Base-by-base conservation (phyloP, 1,284 basidiomycete species). In the Pseudozyma tsukubaensis region DNA sequence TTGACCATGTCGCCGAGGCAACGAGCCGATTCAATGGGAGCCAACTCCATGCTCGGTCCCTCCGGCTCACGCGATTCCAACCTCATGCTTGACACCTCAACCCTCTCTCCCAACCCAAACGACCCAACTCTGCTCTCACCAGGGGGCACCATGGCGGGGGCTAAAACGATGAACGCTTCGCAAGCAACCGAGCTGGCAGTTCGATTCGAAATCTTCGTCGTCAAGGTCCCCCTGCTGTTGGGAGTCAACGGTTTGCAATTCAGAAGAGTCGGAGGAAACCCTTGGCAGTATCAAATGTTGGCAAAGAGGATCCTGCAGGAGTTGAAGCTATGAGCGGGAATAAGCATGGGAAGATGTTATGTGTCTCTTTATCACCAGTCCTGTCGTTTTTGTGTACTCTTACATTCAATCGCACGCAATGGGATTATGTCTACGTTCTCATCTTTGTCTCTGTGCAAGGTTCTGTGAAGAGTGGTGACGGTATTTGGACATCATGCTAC, bases 221-320 rank as follows among this genome's bases (percentile, higher is more conserved):
- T 84, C 42, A 83, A 83, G 34, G 81, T 84, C 18, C 96, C 96
- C 35, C 92, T 92, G 88, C 85, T 99, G 62, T 94, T 95, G 1
- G 85, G 85, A 13, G 87, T 99, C 35, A 93, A 97, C 83, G 96
- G 96, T 1, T 91, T 99, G 62, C 96, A 98, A 84, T 99, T 99
- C 87, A 90, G 95, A 57, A 88, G 96, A 61, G 89, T 92, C 0
- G 90, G 92, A 47, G 95, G 95, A 3, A 94, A 97, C 77, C 93
- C 93, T 2, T 97, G 94, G 95, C 94, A 97, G 86, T 86, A 86
- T 65, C 97, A 97, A 84, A 94, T 94, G 92, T 88, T 98, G 51
- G 95, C 94, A n/a, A 90, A 94, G 81, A 89, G 94, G 64, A 94
- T 97, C 45, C 85, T 97, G 78, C 92, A 93, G 61, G 94, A 97